These are phyloP conservation scores for Aspergillus tamarii DNA, from an alignment of 2,329 filamentous ascomycete genomes.

Conservation along the genomic window DNA sequence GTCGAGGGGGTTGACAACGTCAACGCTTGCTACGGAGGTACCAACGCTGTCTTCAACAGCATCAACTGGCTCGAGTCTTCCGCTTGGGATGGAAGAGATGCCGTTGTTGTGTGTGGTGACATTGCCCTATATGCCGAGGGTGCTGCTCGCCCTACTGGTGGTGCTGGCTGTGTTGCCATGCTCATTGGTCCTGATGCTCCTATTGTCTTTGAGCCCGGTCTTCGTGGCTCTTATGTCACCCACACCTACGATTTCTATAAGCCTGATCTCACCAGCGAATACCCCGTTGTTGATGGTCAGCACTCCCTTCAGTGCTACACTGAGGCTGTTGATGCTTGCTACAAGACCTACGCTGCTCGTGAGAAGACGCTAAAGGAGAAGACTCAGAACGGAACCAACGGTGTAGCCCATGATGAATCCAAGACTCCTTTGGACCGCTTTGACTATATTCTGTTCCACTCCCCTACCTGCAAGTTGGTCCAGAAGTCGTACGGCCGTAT, in stretches of 20 bases:
- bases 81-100: constrained; percentile 81
- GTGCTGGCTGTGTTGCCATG: constrained; percentile 78
- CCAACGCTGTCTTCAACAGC: constrained; percentile 81
- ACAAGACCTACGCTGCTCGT: constrained; percentile 77
- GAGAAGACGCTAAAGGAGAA: constrained; percentile 62
- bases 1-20: constrained; percentile 81
- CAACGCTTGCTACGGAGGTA: constrained; percentile 86
- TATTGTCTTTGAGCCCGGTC: constrained; percentile 74
- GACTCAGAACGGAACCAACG: constrained; percentile 54
- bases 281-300: constrained; percentile 82
- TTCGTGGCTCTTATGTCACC: constrained; percentile 78
- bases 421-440: constrained; percentile 77
- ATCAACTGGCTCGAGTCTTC: constrained; percentile 87
- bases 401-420: constrained; percentile 42
- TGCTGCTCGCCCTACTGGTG: constrained; percentile 77
- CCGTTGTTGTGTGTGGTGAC: constrained; percentile 77
- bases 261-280: constrained; percentile 84
- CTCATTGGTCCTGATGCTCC: constrained; percentile 78
- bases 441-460: constrained; percentile 81
- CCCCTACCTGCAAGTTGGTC: constrained; percentile 85
- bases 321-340: constrained; percentile 77
- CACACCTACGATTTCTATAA: constrained; percentile 92
- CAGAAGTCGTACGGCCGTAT: constrained; percentile 82
- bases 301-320: constrained; percentile 82
- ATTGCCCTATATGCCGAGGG: constrained; percentile 87